phyloP scores from a whole-genome alignment of 2,329 filamentous ascomycete genomes.

The Nannizziopsis barbatae region DNA sequence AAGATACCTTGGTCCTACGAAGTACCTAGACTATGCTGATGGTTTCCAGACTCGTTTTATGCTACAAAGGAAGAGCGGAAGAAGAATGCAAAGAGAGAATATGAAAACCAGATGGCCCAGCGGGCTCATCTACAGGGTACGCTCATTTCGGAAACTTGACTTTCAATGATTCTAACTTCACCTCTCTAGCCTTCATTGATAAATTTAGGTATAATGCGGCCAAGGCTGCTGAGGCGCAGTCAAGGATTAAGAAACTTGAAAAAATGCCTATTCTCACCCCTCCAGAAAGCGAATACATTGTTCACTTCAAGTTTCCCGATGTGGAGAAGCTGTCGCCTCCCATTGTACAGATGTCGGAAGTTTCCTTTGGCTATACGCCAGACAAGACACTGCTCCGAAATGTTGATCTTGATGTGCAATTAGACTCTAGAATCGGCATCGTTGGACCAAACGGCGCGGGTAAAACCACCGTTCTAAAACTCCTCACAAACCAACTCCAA shows the following conservation, averaged over 20 bases:
- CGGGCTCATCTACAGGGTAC: conserved; percentile 73
- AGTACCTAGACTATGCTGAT: conserved; percentile 14
- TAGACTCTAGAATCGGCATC: conserved; percentile 96
- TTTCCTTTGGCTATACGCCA: conserved; percentile 75
- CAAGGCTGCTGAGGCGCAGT: conserved; percentile 96
- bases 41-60: conserved; percentile 66
- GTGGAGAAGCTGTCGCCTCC: conserved; percentile 96
- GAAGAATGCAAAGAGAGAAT: conserved; percentile 93
- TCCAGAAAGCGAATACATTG: conserved; percentile 87
- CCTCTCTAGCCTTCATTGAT: conserved; percentile 72
- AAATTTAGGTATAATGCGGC: conserved; percentile 99
- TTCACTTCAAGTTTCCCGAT: conserved; percentile 94
- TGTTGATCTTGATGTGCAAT: conserved; percentile 90
- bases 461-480: conserved; percentile 95
- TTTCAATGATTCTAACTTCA: not conserved
- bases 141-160: no score
- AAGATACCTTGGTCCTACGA: conserved; percentile 10
- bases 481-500: conserved; percentile 78
- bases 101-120: conserved; percentile 95
- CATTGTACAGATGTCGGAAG: conserved; percentile 92
- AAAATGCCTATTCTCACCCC: conserved; percentile 86
- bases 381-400: conserved; percentile 72
- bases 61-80: conserved; percentile 92
- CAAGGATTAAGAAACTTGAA: conserved; percentile 97
- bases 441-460: conserved; percentile 98